These are phyloP conservation scores for Actinomortierella ambigua DNA, from an alignment of 371 early-diverging fungal genomes.

Conservation along the genomic window DNA sequence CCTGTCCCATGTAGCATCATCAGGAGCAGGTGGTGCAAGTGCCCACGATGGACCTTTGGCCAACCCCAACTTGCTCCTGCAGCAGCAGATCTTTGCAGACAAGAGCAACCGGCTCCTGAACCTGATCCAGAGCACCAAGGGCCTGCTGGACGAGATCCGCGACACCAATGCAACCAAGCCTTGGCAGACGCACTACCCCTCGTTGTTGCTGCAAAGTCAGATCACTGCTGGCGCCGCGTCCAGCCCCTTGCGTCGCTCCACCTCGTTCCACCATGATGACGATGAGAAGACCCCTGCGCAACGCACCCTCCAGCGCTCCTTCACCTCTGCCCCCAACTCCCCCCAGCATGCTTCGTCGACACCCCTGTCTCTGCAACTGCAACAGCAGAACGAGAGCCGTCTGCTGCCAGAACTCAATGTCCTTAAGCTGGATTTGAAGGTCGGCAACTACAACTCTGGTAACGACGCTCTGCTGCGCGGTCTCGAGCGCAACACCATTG, in stretches of 20 bases:
- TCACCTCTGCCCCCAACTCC: constrained; percentile 47
- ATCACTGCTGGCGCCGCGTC: constrained; percentile 9
- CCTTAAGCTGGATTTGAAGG: constrained; percentile 70
- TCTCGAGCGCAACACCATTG: constrained; percentile 70
- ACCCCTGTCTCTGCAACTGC: constrained; percentile 37
- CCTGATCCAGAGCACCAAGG: constrained; percentile 60
- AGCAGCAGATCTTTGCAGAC: constrained; percentile 72
- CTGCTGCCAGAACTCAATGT: constrained; percentile 53
- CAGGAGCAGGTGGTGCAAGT: constrained; percentile 14
- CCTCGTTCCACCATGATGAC: constrained; percentile 49
- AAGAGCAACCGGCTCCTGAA: constrained; percentile 71
- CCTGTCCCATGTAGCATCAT: constrained; percentile 31
- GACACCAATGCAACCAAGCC: constrained; percentile 62
- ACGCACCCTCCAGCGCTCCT: constrained; percentile 41
- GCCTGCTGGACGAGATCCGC: constrained; percentile 65
- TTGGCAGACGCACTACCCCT: constrained; percentile 73
- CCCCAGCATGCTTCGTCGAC: constrained; percentile 37
- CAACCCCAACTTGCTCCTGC: constrained; percentile 38
- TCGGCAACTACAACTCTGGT: constrained; percentile 59
- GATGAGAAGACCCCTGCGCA: constrained; percentile 28
- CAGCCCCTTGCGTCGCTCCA: constrained; percentile 38
- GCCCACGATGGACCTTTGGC: constrained; percentile 25
- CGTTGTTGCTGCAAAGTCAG: constrained; percentile 24
- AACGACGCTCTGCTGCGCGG: constrained; percentile 53
- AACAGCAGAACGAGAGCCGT: constrained; percentile 23